Base-by-base conservation (phyloP, 306 rosid species). In the Castanopsis chinensis region DNA sequence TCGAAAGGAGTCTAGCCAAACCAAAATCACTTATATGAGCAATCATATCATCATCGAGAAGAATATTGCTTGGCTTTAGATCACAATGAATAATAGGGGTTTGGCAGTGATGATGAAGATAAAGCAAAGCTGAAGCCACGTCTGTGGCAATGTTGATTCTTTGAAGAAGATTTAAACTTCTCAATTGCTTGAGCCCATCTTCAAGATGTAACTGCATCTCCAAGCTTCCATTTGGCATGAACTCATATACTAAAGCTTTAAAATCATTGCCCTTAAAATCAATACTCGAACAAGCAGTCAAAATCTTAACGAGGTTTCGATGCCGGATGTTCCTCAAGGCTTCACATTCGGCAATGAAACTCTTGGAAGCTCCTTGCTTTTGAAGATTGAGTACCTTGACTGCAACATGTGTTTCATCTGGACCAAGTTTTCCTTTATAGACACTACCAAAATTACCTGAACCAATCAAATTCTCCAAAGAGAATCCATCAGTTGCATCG, bases 311-410 rank as follows among this genome's bases (percentile, higher is more conserved):
- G 1, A 80, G 78, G 65, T 80, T 80, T 32, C 79, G 73, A 57
- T 84, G 82, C 49, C 79, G 35, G 21, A 72, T 65, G 69, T 64
- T 72, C 56, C 73, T 80, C 3, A 79, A 72, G 4, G 71, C 76
- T 23, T 84, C 68, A n/a, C 84, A 84, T 80, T 84, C 84, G 17
- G 73, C 68, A 14, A 79, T 14, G 72, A 84, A 84, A 33, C 87
- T 77, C 51, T 69, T 78, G 1, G 61, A 45, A 55, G 79, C 79
- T 54, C 82, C 78, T 37, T 69, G 11, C 33, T 77, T 53, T 3
- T 77, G 69, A 2, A 82, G 52, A 65, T 78, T 74, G 37, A 82
- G 65, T 15, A 82, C 85, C 65, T 82, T 82, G 7, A 83, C 74
- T 54, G 84, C 84, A 3, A 79, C 60, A 32, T 10, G 35, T 3